Evolutionary conservation across 805 yeast species (phyloP).

Genomic region (Candida boidinii): DNA sequence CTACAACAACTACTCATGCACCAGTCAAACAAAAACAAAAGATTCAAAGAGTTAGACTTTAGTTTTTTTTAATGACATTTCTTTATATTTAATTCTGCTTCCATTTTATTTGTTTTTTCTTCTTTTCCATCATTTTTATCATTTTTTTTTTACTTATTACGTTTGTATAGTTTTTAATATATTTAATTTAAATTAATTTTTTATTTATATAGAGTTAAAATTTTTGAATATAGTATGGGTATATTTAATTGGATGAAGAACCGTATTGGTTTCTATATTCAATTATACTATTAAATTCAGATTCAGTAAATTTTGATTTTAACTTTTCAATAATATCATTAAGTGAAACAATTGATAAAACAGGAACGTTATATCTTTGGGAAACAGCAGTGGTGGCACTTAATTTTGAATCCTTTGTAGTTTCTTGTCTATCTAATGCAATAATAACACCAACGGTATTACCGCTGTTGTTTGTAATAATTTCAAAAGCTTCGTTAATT

Average conservation of each 20-base stretch:
- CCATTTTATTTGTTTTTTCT: no score
- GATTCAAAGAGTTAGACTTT: slow-evolving; percentile 49
- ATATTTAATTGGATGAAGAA: no score
- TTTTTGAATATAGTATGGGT: no score
- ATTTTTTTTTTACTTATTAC: no score
- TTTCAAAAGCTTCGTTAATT: slow-evolving; percentile 83
- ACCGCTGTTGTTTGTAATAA: slow-evolving; percentile 66
- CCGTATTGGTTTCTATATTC: slow-evolving; percentile 47
- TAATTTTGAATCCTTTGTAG: slow-evolving; percentile 53
- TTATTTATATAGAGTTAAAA: no score
- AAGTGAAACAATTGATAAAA: slow-evolving; percentile 69
- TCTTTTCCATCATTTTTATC: no score
- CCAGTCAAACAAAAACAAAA: slow-evolving; percentile 47
- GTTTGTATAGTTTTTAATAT: no score
- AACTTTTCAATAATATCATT: slow-evolving; percentile 64
- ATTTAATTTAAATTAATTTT: no score
- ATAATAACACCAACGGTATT: slow-evolving; percentile 75
- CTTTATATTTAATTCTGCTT: no score
- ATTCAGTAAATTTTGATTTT: slow-evolving; percentile 41
- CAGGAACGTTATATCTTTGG: slow-evolving; percentile 70
- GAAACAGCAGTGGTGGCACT: slow-evolving; percentile 82
- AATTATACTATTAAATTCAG: slow-evolving; percentile 48
- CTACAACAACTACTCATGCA: slow-evolving; percentile 10
- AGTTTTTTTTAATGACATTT: no score
- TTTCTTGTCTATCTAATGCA: slow-evolving; percentile 94